Percentiles rank a stretch among this genome's conserved stretches.
These are phyloP conservation scores for Cladophialophora exuberans DNA, from an alignment of 2,329 filamentous ascomycete species.

Conservation along the genomic window DNA sequence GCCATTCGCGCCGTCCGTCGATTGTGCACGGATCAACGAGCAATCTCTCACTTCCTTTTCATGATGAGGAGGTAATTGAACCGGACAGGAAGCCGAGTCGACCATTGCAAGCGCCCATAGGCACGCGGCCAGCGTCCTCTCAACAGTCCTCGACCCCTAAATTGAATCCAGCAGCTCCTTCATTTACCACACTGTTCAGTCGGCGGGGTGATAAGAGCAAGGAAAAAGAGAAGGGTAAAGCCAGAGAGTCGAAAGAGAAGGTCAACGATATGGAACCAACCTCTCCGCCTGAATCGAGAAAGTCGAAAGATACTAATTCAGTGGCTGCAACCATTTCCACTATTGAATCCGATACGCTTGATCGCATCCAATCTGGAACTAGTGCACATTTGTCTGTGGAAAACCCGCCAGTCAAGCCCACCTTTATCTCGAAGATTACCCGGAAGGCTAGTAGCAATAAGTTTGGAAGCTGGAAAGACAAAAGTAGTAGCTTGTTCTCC, in stretches of 20 bases:
- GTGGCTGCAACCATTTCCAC: constrained; percentile 44
- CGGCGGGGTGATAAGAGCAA: constrained; percentile 51
- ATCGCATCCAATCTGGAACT: constrained; percentile 49
- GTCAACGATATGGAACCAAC: constrained; percentile 39
- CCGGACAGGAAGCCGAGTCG: constrained; percentile 50
- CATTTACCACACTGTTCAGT: constrained; percentile 76
- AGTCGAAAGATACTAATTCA: constrained; percentile 49
- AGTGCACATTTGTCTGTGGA: constrained; percentile 33
- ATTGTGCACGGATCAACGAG: constrained; percentile 75
- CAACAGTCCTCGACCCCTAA: constrained; percentile 58
- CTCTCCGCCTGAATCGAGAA: constrained; percentile 50
- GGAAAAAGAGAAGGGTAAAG: constrained; percentile 37
- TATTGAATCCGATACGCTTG: constrained; percentile 53
- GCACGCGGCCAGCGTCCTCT: constrained; percentile 69
- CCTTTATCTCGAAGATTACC: constrained; percentile 56
- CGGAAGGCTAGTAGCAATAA: constrained; percentile 56
- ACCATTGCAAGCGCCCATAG: constrained; percentile 70
- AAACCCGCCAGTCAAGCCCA: constrained; percentile 44
- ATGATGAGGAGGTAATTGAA: constrained; percentile 45
- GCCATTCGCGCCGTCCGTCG: constrained; percentile 78
- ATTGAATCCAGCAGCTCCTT: constrained; percentile 86
- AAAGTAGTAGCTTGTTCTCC: constrained; percentile 46
- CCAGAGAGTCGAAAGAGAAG: constrained; percentile 37
- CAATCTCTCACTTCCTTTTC: constrained; percentile 57
- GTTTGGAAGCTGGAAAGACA: constrained; percentile 55